Conservation (phyloP, 2,329 filamentous ascomycete genomes). For the Apiospora sp. region DNA sequence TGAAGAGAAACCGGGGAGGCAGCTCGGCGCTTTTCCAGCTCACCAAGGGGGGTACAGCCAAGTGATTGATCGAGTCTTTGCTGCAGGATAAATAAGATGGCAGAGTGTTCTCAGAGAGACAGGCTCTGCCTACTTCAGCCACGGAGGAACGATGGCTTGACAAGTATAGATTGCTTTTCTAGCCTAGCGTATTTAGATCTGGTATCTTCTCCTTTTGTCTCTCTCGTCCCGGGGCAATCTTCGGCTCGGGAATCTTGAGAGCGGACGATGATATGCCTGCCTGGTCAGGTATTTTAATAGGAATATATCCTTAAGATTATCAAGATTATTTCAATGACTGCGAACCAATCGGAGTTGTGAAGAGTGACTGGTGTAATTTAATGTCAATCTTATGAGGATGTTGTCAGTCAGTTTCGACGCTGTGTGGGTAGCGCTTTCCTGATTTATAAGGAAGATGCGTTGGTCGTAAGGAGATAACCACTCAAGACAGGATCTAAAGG, state of each 20-base stretch:
- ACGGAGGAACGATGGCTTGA: not conserved
- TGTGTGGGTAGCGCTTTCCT: too few species aligned
- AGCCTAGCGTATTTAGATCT: too few species aligned
- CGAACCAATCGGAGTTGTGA: not conserved
- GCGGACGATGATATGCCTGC: too few species aligned
- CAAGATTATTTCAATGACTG: too few species aligned
- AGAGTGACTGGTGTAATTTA: not conserved
- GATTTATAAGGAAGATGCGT: too few species aligned
- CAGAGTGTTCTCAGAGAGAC: not conserved
- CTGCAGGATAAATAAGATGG: not conserved
- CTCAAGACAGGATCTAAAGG: not conserved
- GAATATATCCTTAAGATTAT: too few species aligned
- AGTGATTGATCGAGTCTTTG: not conserved
- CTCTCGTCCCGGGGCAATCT: not conserved
- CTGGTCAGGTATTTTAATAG: too few species aligned
- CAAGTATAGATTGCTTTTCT: not conserved
- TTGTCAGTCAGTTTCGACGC: too few species aligned
- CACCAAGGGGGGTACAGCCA: slow-evolving; percentile 27
- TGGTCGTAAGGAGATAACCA: too few species aligned
- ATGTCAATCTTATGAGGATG: too few species aligned
- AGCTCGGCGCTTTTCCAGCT: not conserved
- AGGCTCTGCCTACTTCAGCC: not conserved
- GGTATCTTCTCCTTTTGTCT: not conserved
- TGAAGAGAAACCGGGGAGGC: not conserved
- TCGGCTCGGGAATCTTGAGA: not conserved